Conservation (phyloP, 306 rosid genomes). For the Morella rubra region DNA sequence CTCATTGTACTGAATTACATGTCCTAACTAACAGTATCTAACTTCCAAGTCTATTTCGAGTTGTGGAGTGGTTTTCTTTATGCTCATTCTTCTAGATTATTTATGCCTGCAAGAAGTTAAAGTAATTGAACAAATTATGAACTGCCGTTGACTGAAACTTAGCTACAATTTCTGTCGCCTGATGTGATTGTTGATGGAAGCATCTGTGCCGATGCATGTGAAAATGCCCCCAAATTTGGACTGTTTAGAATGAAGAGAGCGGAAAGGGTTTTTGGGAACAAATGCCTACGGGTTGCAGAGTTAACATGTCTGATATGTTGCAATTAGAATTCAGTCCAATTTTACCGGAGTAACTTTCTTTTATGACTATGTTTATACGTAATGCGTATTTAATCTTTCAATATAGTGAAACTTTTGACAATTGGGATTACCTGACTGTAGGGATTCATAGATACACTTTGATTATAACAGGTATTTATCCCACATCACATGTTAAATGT, state of each 20-base stretch:
- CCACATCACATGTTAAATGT: neutral
- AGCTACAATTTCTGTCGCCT: neutral
- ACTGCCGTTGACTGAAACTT: neutral
- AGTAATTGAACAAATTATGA: too few relatives aligned
- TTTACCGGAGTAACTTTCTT: neutral
- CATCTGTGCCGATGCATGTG: neutral
- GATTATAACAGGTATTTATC: neutral
- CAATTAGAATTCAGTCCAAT: neutral
- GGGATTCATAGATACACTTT: neutral
- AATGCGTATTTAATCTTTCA: neutral
- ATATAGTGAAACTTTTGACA: neutral
- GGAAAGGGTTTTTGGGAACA: neutral
- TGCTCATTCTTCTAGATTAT: neutral
- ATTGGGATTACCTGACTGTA: neutral
- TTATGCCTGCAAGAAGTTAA: neutral
- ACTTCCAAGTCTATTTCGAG: neutral
- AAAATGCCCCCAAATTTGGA: neutral
- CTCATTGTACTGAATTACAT: too few relatives aligned
- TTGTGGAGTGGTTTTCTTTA: neutral
- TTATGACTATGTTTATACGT: neutral
- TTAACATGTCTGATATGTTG: neutral
- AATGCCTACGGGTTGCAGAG: neutral
- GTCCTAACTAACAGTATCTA: neutral
- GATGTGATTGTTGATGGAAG: neutral
- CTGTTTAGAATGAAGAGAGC: neutral